A percentile compares a stretch with the other conserved stretches of the same genome.
phyloP scores from a whole-genome alignment of 257 asterid genomes.

The Solanum piurae region DNA sequence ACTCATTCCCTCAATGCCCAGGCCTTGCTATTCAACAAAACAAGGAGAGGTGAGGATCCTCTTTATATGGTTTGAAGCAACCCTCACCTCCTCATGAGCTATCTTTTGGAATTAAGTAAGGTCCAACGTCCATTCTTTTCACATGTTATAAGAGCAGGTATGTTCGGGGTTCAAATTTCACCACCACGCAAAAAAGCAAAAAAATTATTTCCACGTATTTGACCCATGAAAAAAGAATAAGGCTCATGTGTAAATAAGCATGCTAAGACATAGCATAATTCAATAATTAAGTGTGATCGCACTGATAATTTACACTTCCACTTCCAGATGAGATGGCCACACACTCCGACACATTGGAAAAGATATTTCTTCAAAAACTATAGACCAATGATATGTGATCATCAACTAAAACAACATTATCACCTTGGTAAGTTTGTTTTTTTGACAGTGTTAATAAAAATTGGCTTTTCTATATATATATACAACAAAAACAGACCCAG shows the following conservation, averaged over 20 bases:
- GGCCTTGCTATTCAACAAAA: background rate
- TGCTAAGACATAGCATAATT: background rate
- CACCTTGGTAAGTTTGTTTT: background rate
- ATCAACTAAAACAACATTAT: background rate
- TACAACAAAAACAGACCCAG: background rate
- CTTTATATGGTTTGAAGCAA: background rate
- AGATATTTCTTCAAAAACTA: background rate
- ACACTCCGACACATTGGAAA: background rate
- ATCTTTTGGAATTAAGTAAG: background rate
- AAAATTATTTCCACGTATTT: background rate
- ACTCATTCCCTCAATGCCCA: background rate
- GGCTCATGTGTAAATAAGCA: background rate
- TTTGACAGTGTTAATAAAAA: background rate
- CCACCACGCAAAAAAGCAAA: background rate
- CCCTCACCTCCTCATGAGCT: background rate
- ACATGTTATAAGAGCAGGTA: background rate
- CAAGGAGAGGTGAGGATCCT: background rate
- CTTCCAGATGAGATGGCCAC: background rate
- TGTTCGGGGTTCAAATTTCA: background rate
- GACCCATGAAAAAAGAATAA: background rate
- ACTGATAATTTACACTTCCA: background rate
- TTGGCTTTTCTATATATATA: background rate
- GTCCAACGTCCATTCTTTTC: background rate
- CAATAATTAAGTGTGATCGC: background rate
- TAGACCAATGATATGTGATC: background rate